Evolutionary conservation across 257 asterid genomes (phyloP), one percentile per base, ranked within the genome.

Genomic region (Eustoma russellianum): DNA sequence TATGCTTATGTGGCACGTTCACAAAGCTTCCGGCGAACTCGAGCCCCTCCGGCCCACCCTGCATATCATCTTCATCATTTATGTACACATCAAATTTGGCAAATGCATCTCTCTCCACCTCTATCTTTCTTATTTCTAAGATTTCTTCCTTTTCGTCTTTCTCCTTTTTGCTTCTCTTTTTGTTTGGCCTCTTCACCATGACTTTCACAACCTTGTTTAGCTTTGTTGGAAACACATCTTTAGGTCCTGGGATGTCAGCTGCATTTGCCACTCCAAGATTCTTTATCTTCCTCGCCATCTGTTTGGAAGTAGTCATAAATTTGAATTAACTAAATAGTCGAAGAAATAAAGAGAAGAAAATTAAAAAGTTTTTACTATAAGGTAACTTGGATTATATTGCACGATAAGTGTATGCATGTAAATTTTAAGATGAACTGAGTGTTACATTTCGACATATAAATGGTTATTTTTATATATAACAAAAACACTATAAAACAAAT

Each of bases 161-260:
- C 64, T 83, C 93, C 41, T 69, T 76, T 66, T 40, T 72, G 70
- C 86, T 82, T 44, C 94, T 73, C 74, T 65, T 82, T 60, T 74
- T 82, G 70, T 71, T 81, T 44, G 92, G 90, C 74, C 93, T 73
- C 59, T 72, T 78, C 57, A 86, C 95, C 85, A 74, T 72, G 1
- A 83, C 66, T 48, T 63, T 78, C 54, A 86, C 3, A 14, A 63
- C 66, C 59, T 57, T 61, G 7, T 80, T 85, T 0, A 86, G 80
- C 48, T 65, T 83, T 13, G 77, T 73, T 0, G 95, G 95, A 1
- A 86, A 60, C 1, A 68, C 71, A 0, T 77, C 77, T 2, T 12
- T 40, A 1, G 74, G 54, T 24, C 68, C 49, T 1, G 5, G 62
- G 1, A 45, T 46, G 3, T 60, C 54, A 8, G 92, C 82, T 0